A percentile compares a stretch with the other conserved stretches of the same genome.
These are phyloP conservation scores for Ceratobasidium sp. DNA, from an alignment of 1,284 basidiomycete genomes.

Conservation along the genomic window DNA sequence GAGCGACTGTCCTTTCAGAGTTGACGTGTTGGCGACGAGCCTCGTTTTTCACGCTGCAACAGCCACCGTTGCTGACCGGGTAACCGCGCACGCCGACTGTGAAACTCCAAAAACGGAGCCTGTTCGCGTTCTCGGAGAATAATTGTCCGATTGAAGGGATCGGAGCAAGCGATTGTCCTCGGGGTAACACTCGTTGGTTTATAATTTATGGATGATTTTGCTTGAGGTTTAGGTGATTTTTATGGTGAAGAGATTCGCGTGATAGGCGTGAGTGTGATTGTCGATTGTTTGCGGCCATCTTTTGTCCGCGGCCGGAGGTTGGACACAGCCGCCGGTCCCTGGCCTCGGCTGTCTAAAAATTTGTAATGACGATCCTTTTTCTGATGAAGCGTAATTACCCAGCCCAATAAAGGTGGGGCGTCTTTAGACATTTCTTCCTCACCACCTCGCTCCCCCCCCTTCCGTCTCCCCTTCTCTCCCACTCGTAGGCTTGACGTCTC, in stretches of 20 bases:
- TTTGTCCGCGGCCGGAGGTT: too few species aligned
- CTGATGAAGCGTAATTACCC: not conserved
- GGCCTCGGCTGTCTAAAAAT: not conserved
- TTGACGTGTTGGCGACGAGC: conserved; percentile 10
- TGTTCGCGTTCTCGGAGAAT: too few species aligned
- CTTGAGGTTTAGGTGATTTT: too few species aligned
- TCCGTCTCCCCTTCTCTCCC: not conserved
- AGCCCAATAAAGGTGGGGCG: conserved; percentile 5
- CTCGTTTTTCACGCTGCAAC: not conserved
- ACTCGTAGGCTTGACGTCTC: conserved; percentile 24
- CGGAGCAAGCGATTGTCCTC: too few species aligned
- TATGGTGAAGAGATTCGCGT: too few species aligned
- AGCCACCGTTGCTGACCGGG: not conserved
- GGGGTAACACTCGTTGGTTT: too few species aligned
- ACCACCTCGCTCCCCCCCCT: not conserved
- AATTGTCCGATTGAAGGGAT: too few species aligned
- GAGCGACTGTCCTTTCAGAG: not conserved
- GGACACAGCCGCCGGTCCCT: conserved; percentile 11
- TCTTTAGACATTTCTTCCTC: not conserved
- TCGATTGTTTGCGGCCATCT: too few species aligned
- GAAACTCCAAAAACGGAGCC: too few species aligned
- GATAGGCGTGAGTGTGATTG: too few species aligned
- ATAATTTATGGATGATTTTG: too few species aligned
- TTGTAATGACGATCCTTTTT: not conserved
- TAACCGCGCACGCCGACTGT: too few species aligned